A percentile compares a stretch with the other conserved stretches of the same genome.
Evolutionary conservation across 1,139 yeast species (phyloP).

Genomic region (Yamadazyma jaroonii): DNA sequence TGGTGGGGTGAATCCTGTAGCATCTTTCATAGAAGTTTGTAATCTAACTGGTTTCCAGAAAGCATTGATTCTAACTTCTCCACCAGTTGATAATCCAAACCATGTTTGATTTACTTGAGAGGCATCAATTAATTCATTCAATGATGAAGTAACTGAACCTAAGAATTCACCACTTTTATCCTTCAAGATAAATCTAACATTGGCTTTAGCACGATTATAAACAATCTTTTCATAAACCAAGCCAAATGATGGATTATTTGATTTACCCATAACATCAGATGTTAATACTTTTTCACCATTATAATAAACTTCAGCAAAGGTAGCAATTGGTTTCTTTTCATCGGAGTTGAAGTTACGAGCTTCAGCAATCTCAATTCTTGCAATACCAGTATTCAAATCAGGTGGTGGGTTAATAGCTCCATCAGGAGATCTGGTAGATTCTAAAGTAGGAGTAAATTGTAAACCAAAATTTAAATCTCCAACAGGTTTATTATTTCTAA

Average conservation of each 20-base stretch:
- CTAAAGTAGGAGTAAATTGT: slow-evolving; percentile 76
- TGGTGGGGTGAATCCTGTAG: slow-evolving; percentile 85
- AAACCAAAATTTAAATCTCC: slow-evolving; percentile 73
- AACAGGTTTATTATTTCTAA: slow-evolving; percentile 78
- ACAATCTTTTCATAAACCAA: slow-evolving; percentile 68
- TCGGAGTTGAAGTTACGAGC: slow-evolving; percentile 44
- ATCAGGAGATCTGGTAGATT: slow-evolving; percentile 72
- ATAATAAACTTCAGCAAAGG: slow-evolving; percentile 69
- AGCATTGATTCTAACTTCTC: slow-evolving; percentile 68
- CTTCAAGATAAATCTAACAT: slow-evolving; percentile 62
- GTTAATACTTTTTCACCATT: slow-evolving; percentile 58
- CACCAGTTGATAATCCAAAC: slow-evolving; percentile 70
- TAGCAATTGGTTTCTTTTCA: slow-evolving; percentile 47
- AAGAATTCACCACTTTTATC: slow-evolving; percentile 47
- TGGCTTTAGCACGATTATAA: slow-evolving; percentile 67
- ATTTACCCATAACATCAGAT: slow-evolving; percentile 58
- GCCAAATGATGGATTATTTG: slow-evolving; percentile 69
- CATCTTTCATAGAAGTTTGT: slow-evolving; percentile 54
- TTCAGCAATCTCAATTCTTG: slow-evolving; percentile 52
- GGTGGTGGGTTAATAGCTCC: slow-evolving; percentile 88
- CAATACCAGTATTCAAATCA: slow-evolving; percentile 90
- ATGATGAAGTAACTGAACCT: slow-evolving; percentile 61
- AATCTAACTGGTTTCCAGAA: slow-evolving; percentile 82
- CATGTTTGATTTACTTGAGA: slow-evolving; percentile 73
- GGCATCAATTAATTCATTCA: slow-evolving; percentile 73